phyloP scores from a whole-genome alignment of 768 basidiomycete genomes.

The Boletus coccyginus region DNA sequence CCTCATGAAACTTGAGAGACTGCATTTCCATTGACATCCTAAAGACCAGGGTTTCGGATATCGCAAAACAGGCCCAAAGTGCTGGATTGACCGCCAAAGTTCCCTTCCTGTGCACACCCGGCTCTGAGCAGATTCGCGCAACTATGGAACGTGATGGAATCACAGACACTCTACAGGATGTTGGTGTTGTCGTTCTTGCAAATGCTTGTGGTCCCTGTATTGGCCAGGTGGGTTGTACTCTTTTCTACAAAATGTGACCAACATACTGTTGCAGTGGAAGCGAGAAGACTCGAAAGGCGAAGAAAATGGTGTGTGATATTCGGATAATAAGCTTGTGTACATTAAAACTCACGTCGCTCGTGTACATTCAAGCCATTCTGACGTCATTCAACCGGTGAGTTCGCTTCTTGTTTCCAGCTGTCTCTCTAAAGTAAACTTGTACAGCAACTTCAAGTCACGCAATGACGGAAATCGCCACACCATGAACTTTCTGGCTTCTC shows the following conservation, averaged over 20 bases:
- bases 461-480: conserved; percentile 95
- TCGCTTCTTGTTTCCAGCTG: conserved; percentile 4
- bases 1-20: neutral
- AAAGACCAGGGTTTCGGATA: conserved; percentile 87
- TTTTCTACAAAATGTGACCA: conserved; percentile 1
- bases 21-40: conserved; percentile 1
- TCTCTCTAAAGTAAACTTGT: conserved; percentile 1
- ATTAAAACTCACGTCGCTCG: conserved; percentile 2
- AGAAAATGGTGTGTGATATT: conserved; percentile 70
- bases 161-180: conserved; percentile 74
- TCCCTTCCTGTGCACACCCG: conserved; percentile 85
- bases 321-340: neutral
- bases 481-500: conserved; percentile 98
- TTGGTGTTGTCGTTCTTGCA: conserved; percentile 93
- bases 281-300: conserved; percentile 83
- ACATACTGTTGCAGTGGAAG: conserved; percentile 67
- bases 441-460: conserved; percentile 82
- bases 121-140: conserved; percentile 94
- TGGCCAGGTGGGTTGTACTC: conserved; percentile 62
- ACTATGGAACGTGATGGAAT: conserved; percentile 95
- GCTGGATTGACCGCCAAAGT: conserved; percentile 82
- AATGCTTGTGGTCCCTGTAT: conserved; percentile 99
- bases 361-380: conserved; percentile 65
- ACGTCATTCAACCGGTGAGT: conserved; percentile 93
- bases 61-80: conserved; percentile 84